These are phyloP conservation scores for Micractinium sp. DNA, from an alignment of 139 green algal genomes.

Conservation along the genomic window DNA sequence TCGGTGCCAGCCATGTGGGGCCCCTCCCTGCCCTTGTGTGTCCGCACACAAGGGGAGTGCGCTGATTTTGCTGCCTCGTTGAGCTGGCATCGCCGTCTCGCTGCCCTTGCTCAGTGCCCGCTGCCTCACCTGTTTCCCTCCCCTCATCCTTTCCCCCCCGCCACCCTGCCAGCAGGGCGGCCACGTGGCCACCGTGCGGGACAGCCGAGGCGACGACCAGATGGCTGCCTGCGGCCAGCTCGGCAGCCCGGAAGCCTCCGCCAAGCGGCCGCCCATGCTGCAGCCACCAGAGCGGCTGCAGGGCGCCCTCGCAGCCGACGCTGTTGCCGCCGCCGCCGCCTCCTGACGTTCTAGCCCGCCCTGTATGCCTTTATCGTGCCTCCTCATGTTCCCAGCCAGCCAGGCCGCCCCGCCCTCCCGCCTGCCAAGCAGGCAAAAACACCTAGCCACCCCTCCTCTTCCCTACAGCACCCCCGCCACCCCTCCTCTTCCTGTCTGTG, in stretches of 20 bases:
- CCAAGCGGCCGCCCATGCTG: slow-evolving; percentile 35
- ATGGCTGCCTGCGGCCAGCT: slow-evolving; percentile 93
- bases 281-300: slow-evolving; percentile 36
- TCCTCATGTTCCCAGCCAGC: not conserved
- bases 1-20: too few species aligned
- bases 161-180: slow-evolving; percentile 43
- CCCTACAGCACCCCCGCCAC: too few species aligned
- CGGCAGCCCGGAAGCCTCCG: slow-evolving; percentile 45
- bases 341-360: not conserved
- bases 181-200: slow-evolving; percentile 78
- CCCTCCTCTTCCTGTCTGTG: too few species aligned
- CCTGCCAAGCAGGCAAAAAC: too few species aligned
- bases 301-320: slow-evolving; percentile 7
- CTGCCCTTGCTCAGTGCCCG: too few species aligned
- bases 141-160: not conserved
- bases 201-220: slow-evolving; percentile 78
- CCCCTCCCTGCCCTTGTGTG: too few species aligned
- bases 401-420: not conserved
- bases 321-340: not conserved
- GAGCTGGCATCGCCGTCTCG: too few species aligned
- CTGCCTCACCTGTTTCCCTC: not conserved
- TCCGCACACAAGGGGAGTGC: too few species aligned
- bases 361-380: not conserved
- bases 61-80: too few species aligned
- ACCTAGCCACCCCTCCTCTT: too few species aligned